phyloP scores from a whole-genome alignment of 257 asterid genomes.

The Nicotiana obtusifolia region DNA sequence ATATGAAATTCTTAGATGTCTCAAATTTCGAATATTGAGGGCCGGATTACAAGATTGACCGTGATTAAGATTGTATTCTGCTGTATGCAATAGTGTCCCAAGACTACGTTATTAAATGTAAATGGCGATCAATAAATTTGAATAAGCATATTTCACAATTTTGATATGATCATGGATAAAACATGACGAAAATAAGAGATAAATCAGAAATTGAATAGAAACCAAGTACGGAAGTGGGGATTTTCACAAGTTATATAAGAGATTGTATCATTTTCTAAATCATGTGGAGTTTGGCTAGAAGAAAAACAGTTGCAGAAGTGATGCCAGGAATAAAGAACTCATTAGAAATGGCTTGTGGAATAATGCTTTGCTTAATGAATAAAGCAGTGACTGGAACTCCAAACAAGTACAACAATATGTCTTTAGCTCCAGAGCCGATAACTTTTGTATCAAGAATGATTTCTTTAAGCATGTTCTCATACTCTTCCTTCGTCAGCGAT shows the following conservation, averaged over 20 bases:
- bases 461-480: conserved; percentile 48
- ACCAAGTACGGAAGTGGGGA: neutral
- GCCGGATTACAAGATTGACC: too few relatives aligned
- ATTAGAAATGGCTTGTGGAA: conserved; percentile 46
- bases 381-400: conserved; percentile 60
- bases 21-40: too few relatives aligned
- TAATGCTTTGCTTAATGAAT: conserved; percentile 38
- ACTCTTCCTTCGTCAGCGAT: conserved; percentile 48
- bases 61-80: too few relatives aligned
- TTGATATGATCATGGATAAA: neutral
- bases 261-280: conserved; percentile 14
- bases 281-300: conserved; percentile 53
- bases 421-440: conserved; percentile 63
- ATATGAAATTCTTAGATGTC: too few relatives aligned
- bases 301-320: conserved; percentile 56
- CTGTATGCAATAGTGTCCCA: neutral
- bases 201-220: neutral
- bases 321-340: conserved; percentile 51
- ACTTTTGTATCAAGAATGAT: conserved; percentile 63
- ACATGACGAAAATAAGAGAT: neutral
- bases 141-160: neutral
- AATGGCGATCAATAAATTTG: neutral
- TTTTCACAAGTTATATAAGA: neutral
- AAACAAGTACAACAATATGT: conserved; percentile 48
- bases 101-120: neutral